Conservation (phyloP, 805 yeast species). For the Candida silvatica region DNA sequence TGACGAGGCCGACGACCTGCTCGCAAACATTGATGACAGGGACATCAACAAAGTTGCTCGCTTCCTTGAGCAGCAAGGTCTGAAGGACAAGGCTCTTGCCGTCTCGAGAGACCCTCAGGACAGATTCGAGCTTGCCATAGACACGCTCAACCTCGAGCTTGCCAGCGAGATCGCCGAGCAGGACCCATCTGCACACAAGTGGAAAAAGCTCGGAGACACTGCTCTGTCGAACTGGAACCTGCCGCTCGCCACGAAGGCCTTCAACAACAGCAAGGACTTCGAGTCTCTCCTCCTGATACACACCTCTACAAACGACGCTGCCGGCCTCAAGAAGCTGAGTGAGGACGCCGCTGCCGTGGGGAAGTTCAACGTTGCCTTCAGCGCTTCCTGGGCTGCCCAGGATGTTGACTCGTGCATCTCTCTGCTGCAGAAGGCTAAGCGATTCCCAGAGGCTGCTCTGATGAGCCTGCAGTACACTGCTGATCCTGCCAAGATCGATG, state of each 20-base stretch:
- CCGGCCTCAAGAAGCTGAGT: slow-evolving; percentile 56
- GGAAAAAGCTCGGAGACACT: slow-evolving; percentile 89
- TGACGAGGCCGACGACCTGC: slow-evolving; percentile 65
- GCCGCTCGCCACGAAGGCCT: slow-evolving; percentile 72
- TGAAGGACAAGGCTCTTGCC: slow-evolving; percentile 70
- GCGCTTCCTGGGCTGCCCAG: slow-evolving; percentile 82
- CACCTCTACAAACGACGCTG: slow-evolving; percentile 68
- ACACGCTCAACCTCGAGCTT: slow-evolving; percentile 58
- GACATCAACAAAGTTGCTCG: slow-evolving; percentile 77
- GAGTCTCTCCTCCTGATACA: slow-evolving; percentile 76
- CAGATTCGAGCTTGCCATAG: slow-evolving; percentile 80
- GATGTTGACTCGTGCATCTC: slow-evolving; percentile 55
- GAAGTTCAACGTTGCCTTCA: slow-evolving; percentile 83
- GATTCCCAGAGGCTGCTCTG: slow-evolving; percentile 79
- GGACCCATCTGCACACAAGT: slow-evolving; percentile 56
- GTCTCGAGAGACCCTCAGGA: slow-evolving; percentile 86
- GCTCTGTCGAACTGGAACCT: slow-evolving; percentile 75
- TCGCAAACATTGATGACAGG: slow-evolving; percentile 54
- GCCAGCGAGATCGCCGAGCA: slow-evolving; percentile 61
- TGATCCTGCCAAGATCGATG: slow-evolving; percentile 29
- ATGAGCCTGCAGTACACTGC: slow-evolving; percentile 66
- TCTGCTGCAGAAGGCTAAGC: slow-evolving; percentile 56
- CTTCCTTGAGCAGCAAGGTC: slow-evolving; percentile 91
- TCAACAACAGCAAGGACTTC: slow-evolving; percentile 69
- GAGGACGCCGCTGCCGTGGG: slow-evolving; percentile 62